Evolutionary conservation across 2,329 filamentous ascomycete species (phyloP).

Genomic region (Aspergillus pseudoglaucus): DNA sequence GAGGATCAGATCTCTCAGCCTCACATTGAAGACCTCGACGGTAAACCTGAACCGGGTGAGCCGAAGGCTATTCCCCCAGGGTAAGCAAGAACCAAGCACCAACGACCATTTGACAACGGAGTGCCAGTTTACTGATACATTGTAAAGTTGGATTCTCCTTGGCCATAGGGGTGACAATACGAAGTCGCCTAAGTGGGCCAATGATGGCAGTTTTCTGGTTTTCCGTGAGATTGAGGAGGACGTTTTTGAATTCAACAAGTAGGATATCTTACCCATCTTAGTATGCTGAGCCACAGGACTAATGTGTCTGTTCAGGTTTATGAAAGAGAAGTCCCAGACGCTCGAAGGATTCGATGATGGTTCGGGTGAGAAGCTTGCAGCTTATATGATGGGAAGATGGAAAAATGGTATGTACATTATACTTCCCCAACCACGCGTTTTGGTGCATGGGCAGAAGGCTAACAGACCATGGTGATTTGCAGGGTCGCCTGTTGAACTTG

Average conservation of each 20-base stretch:
- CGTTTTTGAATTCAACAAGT: slow-evolving; percentile 37
- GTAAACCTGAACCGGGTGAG: no score
- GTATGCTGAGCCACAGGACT: neutral
- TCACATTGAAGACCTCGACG: slow-evolving; percentile 26
- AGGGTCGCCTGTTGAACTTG: slow-evolving; percentile 31
- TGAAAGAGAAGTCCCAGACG: slow-evolving; percentile 24
- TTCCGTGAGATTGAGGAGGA: slow-evolving; percentile 42
- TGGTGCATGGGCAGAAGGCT: no score
- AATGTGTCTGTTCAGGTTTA: slow-evolving; percentile 18
- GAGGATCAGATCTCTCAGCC: slow-evolving; percentile 40
- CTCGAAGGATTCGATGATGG: slow-evolving; percentile 14
- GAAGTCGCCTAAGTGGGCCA: neutral
- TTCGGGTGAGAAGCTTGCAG: slow-evolving; percentile 29
- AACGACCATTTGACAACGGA: no score
- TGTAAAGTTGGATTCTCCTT: neutral
- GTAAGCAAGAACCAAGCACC: neutral
- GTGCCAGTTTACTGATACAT: neutral
- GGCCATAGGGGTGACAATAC: neutral
- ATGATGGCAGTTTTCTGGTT: slow-evolving; percentile 37
- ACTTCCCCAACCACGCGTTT: no score
- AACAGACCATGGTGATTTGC: neutral
- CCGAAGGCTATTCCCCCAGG: slow-evolving; percentile 24
- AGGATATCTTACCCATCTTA: neutral
- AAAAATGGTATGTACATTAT: slow-evolving; percentile 26
- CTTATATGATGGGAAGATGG: slow-evolving; percentile 41